Percentiles rank a stretch among this genome's conserved stretches.
Conservation (phyloP, 2,329 filamentous ascomycete species). For the Penicillium sp. region DNA sequence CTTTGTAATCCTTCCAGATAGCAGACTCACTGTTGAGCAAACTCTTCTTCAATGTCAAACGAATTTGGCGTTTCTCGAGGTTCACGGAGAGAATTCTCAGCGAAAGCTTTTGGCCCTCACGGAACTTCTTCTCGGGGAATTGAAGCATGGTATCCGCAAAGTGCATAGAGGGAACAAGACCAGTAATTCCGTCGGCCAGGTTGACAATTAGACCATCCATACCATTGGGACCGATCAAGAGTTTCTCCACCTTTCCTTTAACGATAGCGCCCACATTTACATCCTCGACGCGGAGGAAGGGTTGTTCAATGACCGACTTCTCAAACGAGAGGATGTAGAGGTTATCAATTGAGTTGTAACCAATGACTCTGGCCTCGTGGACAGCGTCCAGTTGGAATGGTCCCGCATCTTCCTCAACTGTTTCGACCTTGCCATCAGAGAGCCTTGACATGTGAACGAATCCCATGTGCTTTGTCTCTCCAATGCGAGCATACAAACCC, state of each 20-base stretch:
- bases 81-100: conserved; percentile 82
- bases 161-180: conserved; percentile 85
- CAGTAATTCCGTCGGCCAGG: conserved; percentile 80
- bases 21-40: conserved; percentile 83
- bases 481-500: conserved; percentile 76
- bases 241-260: conserved; percentile 78
- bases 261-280: conserved; percentile 77
- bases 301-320: conserved; percentile 76
- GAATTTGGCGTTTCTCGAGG: conserved; percentile 70
- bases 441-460: conserved; percentile 95
- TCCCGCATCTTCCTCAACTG: conserved; percentile 72
- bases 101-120: conserved; percentile 79
- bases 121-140: conserved; percentile 95
- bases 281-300: conserved; percentile 89
- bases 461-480: conserved; percentile 64
- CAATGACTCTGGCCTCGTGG: conserved; percentile 78
- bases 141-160: conserved; percentile 83
- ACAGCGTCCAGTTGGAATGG: conserved; percentile 73
- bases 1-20: conserved; percentile 75
- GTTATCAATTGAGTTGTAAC: conserved; percentile 84
- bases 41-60: conserved; percentile 90
- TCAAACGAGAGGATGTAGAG: conserved; percentile 83
- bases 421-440: conserved; percentile 85
- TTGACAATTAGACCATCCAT: conserved; percentile 78
- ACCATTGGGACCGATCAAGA: conserved; percentile 75